Evolutionary conservation across 768 basidiomycete genomes (phyloP), one percentile per base, ranked within the genome.

Genomic region (Boletus insuetus): DNA sequence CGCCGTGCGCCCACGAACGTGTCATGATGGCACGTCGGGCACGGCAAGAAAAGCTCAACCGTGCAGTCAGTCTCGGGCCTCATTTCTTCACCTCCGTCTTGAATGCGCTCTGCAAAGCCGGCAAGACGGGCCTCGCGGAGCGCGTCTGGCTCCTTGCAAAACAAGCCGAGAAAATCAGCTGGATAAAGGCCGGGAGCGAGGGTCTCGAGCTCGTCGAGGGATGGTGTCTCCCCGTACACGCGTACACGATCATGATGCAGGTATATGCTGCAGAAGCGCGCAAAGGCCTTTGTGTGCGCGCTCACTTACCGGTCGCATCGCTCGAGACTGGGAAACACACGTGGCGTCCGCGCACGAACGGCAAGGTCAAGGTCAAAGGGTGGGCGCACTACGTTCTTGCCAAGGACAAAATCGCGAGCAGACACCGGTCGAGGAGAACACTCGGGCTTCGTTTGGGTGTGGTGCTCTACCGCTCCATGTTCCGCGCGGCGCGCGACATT

Each of bases 201-300:
- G 58, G 65, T 16, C 61, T 61, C 17, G 58, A 69, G 22, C 43
- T 58, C 20, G 53, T 48, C 29, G 53, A 72, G 43, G 82, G 86
- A 0, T 94, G 90, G 90, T 75, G 75, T 50, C 69, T 92, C 19
- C 81, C 84, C 9, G 70, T 84, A 3, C 75, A 84, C 10, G 83
- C 86, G 2, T 92, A 89, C 65, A 91, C 87, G 2, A 71, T 80
- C 46, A 89, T 91, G 83, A 66, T 93, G 53, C 76, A 83, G 45
- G 73, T 81, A 32, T 90, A 87, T 58, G 78, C 73, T 1, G 61
- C 65, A 4, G 78, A 82, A 64, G 77, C 76, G n/a, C 67, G 64
- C 42, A 67, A 66, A 58, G 69, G 55, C 45, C 53, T 59, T 42
- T 44, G 56, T 59, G 43, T 58, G 42, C 55, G 57, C 14, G 22